Evolutionary conservation across 805 yeast genomes (phyloP).

Genomic region (Lipomyces yamadae): DNA sequence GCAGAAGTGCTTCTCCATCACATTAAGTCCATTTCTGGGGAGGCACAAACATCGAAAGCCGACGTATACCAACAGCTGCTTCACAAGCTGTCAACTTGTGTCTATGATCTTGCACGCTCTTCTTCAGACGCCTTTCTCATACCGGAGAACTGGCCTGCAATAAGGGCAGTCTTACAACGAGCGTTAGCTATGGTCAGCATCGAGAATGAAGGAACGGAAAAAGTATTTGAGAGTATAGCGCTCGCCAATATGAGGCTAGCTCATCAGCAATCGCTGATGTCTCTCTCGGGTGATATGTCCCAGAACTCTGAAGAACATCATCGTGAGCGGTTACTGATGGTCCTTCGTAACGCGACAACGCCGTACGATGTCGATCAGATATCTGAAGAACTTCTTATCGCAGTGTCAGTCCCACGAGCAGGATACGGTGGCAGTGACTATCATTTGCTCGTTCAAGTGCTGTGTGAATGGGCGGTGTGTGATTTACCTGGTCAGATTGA

Average conservation of each 20-base stretch:
- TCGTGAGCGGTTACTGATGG: slow-evolving; percentile 34
- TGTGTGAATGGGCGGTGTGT: slow-evolving; percentile 43
- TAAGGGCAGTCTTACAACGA: slow-evolving; percentile 41
- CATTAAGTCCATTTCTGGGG: slow-evolving; percentile 47
- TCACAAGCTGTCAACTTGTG: slow-evolving; percentile 47
- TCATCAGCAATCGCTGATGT: slow-evolving; percentile 39
- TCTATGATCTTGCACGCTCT: slow-evolving; percentile 37
- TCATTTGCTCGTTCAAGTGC: slow-evolving; percentile 25
- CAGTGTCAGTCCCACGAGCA: slow-evolving; percentile 37
- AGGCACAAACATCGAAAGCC: slow-evolving; percentile 40
- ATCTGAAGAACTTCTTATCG: slow-evolving; percentile 35
- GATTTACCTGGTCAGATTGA: slow-evolving; percentile 33
- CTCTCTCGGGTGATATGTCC: slow-evolving; percentile 20
- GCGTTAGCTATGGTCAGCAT: slow-evolving; percentile 31
- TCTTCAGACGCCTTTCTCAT: slow-evolving; percentile 45
- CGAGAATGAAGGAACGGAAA: slow-evolving; percentile 27
- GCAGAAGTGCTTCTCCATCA: slow-evolving; percentile 61
- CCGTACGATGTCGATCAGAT: slow-evolving; percentile 27
- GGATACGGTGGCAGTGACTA: slow-evolving; percentile 32
- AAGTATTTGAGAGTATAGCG: slow-evolving; percentile 27
- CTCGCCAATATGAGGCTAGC: slow-evolving; percentile 22
- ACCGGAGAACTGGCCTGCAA: slow-evolving; percentile 43
- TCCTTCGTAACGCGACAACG: slow-evolving; percentile 29
- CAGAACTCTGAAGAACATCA: slow-evolving; percentile 33
- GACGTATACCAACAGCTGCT: slow-evolving; percentile 40